Conservation (phyloP, 2,329 filamentous ascomycete species). For the Botryotinia calthae region DNA sequence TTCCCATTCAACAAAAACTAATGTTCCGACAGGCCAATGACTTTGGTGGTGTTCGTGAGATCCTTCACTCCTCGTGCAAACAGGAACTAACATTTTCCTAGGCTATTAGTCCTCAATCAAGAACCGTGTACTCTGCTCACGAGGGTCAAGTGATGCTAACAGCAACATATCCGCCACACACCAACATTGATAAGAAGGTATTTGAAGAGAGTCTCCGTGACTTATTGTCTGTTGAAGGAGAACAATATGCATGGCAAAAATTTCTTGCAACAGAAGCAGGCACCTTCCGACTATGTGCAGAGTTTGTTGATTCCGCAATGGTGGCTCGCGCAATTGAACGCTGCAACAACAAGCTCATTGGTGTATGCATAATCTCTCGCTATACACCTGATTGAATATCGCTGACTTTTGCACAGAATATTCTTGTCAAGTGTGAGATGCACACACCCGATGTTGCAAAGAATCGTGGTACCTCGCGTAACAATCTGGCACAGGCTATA, state of each 20-base stretch:
- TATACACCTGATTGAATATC: background rate
- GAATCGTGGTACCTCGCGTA: background rate
- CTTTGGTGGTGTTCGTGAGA: constrained; percentile 25
- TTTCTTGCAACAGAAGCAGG: constrained; percentile 43
- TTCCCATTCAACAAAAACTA: background rate
- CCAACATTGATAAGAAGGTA: constrained; percentile 29
- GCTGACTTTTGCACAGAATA: constrained; percentile 18
- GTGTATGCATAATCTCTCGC: constrained; percentile 5
- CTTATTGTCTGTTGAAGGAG: constrained; percentile 48
- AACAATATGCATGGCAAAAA: constrained; percentile 52
- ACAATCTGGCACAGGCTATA: background rate
- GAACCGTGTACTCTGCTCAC: constrained; percentile 42
- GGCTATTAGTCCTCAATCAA: constrained; percentile 30
- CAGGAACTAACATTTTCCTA: constrained; percentile 31
- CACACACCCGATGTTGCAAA: constrained; percentile 23
- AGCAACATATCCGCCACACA: constrained; percentile 41
- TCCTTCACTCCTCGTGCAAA: background rate
- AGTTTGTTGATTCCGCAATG: constrained; percentile 51
- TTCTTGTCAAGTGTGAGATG: constrained; percentile 20
- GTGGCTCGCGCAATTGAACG: constrained; percentile 44
- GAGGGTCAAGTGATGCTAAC: constrained; percentile 56
- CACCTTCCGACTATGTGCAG: constrained; percentile 49
- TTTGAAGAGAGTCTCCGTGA: constrained; percentile 44
- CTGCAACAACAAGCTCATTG: constrained; percentile 41
- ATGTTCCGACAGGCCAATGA: constrained; percentile 34